Percentiles rank a stretch among this genome's conserved stretches.
phyloP scores from a whole-genome alignment of 441 rosid species.

The Manihot esculenta region DNA sequence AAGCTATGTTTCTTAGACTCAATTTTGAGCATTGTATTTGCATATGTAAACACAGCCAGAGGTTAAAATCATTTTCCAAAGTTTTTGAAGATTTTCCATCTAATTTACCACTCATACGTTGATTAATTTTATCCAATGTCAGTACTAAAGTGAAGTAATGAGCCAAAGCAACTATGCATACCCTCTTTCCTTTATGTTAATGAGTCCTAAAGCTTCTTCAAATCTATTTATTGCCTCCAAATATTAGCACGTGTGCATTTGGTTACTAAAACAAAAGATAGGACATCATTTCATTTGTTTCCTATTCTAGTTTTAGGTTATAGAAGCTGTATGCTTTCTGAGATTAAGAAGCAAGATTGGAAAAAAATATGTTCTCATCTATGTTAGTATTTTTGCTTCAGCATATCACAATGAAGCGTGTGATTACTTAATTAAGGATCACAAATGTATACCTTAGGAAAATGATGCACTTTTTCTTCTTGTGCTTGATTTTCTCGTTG shows the following conservation, averaged over 20 bases:
- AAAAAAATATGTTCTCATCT: neutral
- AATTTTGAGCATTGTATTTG: too few species aligned
- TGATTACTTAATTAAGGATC: neutral
- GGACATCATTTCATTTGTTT: neutral
- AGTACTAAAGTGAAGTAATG: neutral
- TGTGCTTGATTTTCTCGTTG: neutral
- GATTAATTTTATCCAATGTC: neutral
- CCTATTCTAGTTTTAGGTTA: neutral
- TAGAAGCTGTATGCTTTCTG: neutral
- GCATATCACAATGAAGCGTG: neutral
- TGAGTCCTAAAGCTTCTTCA: neutral
- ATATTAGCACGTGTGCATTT: neutral
- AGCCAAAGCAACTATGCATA: neutral
- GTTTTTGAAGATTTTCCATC: neutral
- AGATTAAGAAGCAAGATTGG: neutral
- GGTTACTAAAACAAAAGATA: neutral
- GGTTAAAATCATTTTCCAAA: neutral
- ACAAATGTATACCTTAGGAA: neutral
- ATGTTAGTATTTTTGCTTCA: neutral
- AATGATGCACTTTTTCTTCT: neutral
- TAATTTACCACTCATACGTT: neutral
- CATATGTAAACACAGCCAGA: too few species aligned
- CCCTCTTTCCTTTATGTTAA: neutral
- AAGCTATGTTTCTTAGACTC: neutral
- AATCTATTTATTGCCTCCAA: neutral